Conservation (phyloP, 148 eudicot genomes). For the Simmondsia chinensis region DNA sequence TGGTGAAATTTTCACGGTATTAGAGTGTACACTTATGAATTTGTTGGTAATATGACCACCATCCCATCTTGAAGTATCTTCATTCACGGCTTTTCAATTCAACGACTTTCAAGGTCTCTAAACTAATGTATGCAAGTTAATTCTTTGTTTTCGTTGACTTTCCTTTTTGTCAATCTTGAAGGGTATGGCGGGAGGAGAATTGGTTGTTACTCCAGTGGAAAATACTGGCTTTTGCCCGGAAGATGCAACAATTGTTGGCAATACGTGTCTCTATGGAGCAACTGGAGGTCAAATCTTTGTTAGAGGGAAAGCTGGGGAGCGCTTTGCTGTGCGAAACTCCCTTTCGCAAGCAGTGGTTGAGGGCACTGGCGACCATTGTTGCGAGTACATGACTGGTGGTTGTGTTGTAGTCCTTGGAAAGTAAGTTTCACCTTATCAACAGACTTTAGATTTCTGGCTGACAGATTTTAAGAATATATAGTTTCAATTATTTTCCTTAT, state of each 20-base stretch:
- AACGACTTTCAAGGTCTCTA: no score
- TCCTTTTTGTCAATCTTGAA: conserved; percentile 12
- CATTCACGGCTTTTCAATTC: no score
- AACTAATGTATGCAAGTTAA: no score
- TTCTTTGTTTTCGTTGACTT: background rate
- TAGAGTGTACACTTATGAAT: no score
- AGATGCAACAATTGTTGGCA: conserved; percentile 94
- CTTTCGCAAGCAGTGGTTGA: conserved; percentile 94
- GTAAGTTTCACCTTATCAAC: conserved; percentile 34
- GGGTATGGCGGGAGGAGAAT: conserved; percentile 99
- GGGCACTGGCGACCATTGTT: conserved; percentile 94
- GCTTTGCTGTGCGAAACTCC: conserved; percentile 96
- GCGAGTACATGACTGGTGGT: conserved; percentile 99
- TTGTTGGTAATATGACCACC: no score
- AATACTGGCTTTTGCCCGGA: conserved; percentile 83
- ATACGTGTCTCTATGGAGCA: conserved; percentile 92
- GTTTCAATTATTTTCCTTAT: conserved; percentile 4
- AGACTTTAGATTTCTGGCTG: background rate
- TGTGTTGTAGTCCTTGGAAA: conserved; percentile 92
- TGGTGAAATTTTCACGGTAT: no score
- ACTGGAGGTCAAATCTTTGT: conserved; percentile 92
- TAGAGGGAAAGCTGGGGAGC: conserved; percentile 97
- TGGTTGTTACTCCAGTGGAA: conserved; percentile 83
- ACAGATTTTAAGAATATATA: background rate
- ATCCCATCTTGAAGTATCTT: no score